Evolutionary conservation across 208 protist species (phyloP), one percentile per base, ranked within the genome.

Genomic region (Porcisia hertigi): DNA sequence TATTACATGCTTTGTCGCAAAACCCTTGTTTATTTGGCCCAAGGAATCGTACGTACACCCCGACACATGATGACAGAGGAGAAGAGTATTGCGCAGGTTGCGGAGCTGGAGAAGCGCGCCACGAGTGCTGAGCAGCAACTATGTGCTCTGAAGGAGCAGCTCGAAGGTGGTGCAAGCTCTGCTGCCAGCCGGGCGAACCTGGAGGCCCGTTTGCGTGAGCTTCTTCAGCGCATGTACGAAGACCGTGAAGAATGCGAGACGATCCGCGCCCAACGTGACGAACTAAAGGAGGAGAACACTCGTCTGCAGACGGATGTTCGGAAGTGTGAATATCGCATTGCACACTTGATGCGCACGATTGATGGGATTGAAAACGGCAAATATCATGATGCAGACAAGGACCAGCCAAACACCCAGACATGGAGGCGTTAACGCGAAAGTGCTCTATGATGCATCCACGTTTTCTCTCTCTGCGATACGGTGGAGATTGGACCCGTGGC

Each of bases 271-370:
- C 82, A 94, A 76, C 88, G 91, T 18, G 88, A 94, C 74, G 93
- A 94, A 75, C 67, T 97, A 43, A 75, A 79, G 65, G 88, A 91
- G 73, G 89, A 97, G 73, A 97, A 97, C 67, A 85, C 84, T 55
- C 84, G 90, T 20, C 87, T 97, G 49, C 76, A 81, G 23, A 54
- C 62, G 65, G 89, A 93, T 75, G 80, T 94, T 7, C 49, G 52
- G 53, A 97, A 94, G 77, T 80, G 87, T 36, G 91, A 94, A 78
- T 97, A 97, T 81, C 89, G 93, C 65, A 80, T 89, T n/a, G 86
- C 93, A 81, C 93, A 97, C 79, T 87, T 97, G n/a, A 76, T 97
- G 36, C 81, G 87, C 62, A 97, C 88, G 23, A 93, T 97, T 64
- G 78, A 89, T 39, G 89, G 94, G 67, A 82, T 95, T 12, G 91